Base-by-base conservation (phyloP, 176 grass and related monocot genomes). In the Zea luxurians region DNA sequence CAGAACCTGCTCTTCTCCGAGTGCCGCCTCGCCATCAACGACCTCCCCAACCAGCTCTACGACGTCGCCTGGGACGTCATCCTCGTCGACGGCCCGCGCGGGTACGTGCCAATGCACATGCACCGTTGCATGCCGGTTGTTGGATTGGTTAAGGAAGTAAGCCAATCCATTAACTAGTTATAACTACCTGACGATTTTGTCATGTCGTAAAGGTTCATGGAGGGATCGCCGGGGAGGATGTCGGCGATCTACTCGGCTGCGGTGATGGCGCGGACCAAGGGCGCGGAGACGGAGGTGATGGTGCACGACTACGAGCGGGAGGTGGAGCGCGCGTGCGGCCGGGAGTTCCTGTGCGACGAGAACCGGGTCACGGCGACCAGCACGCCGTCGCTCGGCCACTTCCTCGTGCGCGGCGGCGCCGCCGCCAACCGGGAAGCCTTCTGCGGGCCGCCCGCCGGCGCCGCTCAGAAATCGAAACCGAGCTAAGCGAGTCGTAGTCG, bases 1-100 rank as follows among this genome's bases (percentile, higher is more conserved):
- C 96, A 99, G 82, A 95, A 99, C 81, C 86, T 99, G 4, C 91
- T 99, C 74, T 99, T 92, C 90, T 99, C 92, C 42, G 90, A 99
- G 8, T 99, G 96, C 81, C 81, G 88, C 1, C 86, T 99, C 48
- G 96, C 92, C 76, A 82, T 99, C 64, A 92, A 92, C 41, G 96
- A 99, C 79, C 83, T 99, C 4, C 96, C 96, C 43, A 99, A 99
- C 81, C 77, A 74, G 64, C 89, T 99, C 61, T 99, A 99, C 72
- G 92, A 95, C 49, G 77, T 95, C 47, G 45, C 90, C 1, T 99
- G 96, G 96, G 90, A 99, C 64, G 86, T 99, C 82, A 90, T 99
- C 81, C 85, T 99, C 87, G 83, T 99, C 17, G 96, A 99, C 62
- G 96, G 92, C n/a, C 96, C 96, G 0, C 87, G 86, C 35, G 96